These are phyloP conservation scores for Russula compacta DNA, from an alignment of 768 basidiomycete species.

Conservation along the genomic window DNA sequence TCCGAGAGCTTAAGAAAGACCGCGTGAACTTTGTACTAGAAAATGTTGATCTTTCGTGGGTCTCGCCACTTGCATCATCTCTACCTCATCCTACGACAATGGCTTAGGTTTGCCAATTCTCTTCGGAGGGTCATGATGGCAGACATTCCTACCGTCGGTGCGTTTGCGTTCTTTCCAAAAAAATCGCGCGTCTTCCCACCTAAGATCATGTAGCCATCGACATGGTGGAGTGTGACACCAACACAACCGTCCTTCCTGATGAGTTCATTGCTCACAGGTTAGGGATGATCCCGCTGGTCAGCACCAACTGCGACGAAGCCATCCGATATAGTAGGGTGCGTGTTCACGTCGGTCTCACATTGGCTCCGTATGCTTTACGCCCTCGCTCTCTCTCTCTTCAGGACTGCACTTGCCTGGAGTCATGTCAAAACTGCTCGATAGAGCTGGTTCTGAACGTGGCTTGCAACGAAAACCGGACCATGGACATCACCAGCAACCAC, in stretches of 20 bases:
- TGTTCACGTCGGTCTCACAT: conserved; percentile 7
- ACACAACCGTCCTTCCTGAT: conserved; percentile 90
- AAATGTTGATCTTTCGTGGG: conserved; percentile 94
- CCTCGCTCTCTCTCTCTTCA: conserved; percentile 25
- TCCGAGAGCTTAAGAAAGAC: conserved; percentile 78
- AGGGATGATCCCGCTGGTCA: conserved; percentile 87
- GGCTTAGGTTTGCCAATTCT: conserved; percentile 81
- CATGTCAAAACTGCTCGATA: conserved; percentile 83
- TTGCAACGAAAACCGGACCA: conserved; percentile 58
- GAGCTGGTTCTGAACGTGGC: conserved; percentile 67
- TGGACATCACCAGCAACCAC: conserved; percentile 83
- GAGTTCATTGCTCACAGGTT: conserved; percentile 96
- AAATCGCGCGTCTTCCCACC: background rate
- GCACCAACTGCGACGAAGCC: conserved; percentile 80
- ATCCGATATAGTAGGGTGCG: conserved; percentile 70
- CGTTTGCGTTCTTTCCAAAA: conserved; percentile 25
- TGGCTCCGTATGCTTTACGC: too few relatives aligned
- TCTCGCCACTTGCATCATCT: conserved; percentile 13
- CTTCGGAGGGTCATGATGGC: conserved; percentile 91
- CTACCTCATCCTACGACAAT: conserved; percentile 1
- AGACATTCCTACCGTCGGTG: conserved; percentile 92
- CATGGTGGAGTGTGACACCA: conserved; percentile 85
- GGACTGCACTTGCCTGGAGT: conserved; percentile 87
- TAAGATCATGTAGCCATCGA: conserved; percentile 66
- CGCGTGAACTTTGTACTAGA: conserved; percentile 86